These are phyloP conservation scores for Tylopilus plumbeoviolaceoides DNA, from an alignment of 768 basidiomycete species.

Conservation along the genomic window DNA sequence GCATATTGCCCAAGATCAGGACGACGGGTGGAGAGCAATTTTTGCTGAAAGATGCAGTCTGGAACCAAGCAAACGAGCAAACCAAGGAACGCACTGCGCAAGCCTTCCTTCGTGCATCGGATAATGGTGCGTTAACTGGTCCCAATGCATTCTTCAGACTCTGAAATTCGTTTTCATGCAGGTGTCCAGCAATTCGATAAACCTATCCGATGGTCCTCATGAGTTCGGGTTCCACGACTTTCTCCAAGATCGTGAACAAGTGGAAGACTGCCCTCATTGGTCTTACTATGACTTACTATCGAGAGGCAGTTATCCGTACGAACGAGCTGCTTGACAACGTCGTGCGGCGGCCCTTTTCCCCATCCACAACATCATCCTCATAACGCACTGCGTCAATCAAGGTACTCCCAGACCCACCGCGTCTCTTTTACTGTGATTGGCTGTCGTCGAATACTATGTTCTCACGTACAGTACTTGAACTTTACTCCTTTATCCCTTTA, in stretches of 20 bases:
- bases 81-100: constrained; percentile 97
- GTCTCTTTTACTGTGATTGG: too few species aligned
- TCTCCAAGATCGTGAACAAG: constrained; percentile 98
- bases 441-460: too few species aligned
- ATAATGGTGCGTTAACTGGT: constrained; percentile 57
- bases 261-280: constrained; percentile 97
- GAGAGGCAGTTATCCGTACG: constrained; percentile 96
- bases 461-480: too few species aligned
- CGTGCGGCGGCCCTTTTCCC: too few species aligned
- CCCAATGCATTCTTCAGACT: not conserved
- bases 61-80: constrained; percentile 96
- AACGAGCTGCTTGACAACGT: constrained; percentile 94
- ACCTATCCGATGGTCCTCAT: constrained; percentile 92
- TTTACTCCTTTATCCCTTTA: too few species aligned
- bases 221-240: constrained; percentile 98
- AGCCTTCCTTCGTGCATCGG: constrained; percentile 96
- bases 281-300: constrained; percentile 97
- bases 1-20: constrained; percentile 94
- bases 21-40: constrained; percentile 96
- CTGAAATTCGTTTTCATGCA: constrained; percentile 23
- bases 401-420: too few species aligned
- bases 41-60: constrained; percentile 92
- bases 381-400: too few species aligned
- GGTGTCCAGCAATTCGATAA: constrained; percentile 97
- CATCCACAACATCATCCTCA: too few species aligned